phyloP scores from a whole-genome alignment of 2,329 filamentous ascomycete species.

The Alternaria brassicicola region DNA sequence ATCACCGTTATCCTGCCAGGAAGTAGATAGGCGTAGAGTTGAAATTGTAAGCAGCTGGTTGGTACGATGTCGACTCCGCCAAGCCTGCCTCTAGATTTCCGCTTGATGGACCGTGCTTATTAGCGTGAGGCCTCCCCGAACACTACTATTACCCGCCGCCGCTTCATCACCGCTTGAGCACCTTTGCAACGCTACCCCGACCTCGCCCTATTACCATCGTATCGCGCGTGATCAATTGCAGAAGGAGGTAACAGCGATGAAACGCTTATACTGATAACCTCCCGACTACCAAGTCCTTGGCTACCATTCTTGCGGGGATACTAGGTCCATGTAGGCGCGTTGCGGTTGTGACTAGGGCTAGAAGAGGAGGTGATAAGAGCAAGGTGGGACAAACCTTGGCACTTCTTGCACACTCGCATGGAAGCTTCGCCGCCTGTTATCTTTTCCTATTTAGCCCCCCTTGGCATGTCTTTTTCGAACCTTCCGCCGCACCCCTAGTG shows the following conservation, averaged over 20 bases:
- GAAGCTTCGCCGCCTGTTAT: slow-evolving; percentile 27
- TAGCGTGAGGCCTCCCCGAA: not conserved
- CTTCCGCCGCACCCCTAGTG: slow-evolving; percentile 15
- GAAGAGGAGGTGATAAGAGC: slow-evolving; percentile 14
- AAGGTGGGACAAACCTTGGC: slow-evolving; percentile 7
- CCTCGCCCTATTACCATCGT: slow-evolving; percentile 10
- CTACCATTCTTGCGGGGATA: slow-evolving; percentile 8
- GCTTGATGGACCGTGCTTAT: not conserved
- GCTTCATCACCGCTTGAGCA: not conserved
- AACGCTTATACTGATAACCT: slow-evolving; percentile 22
- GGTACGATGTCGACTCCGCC: not conserved
- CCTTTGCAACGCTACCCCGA: not conserved
- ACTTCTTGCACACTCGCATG: not conserved
- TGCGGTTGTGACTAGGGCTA: slow-evolving; percentile 5
- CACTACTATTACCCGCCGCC: not conserved
- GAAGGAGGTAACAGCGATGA: slow-evolving; percentile 15
- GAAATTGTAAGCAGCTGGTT: not conserved
- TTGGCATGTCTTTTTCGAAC: slow-evolving; percentile 32
- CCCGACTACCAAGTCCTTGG: slow-evolving; percentile 30
- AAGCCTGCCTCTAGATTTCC: not conserved
- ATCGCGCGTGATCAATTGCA: slow-evolving; percentile 13
- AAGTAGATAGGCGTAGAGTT: not conserved
- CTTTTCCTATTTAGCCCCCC: slow-evolving; percentile 25
- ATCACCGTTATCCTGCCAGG: not conserved
- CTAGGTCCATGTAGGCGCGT: not conserved